Percentiles rank a stretch among this genome's conserved stretches.
phyloP scores from a whole-genome alignment of 805 yeast species.

The Blastobotrys attinorum region DNA sequence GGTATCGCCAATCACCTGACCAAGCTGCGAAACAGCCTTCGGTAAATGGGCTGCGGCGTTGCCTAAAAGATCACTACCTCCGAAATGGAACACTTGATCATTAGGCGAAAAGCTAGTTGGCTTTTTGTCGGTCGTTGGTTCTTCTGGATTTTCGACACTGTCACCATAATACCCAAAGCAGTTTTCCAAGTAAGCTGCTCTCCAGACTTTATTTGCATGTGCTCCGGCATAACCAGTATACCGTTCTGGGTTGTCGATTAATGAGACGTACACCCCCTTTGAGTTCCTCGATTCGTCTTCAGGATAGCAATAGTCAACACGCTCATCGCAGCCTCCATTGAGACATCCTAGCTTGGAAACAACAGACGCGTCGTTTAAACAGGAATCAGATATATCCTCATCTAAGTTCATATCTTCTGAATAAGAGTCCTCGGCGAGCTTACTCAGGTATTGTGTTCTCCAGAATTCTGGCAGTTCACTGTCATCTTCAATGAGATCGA shows the following conservation, averaged over 20 bases:
- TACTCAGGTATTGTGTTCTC: slow-evolving; percentile 65
- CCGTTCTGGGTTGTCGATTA: slow-evolving; percentile 86
- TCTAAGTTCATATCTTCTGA: slow-evolving; percentile 8
- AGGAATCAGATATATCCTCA: slow-evolving; percentile 4
- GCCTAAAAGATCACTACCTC: slow-evolving; percentile 1
- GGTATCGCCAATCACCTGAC: slow-evolving; percentile 15
- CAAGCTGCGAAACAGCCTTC: slow-evolving; percentile 13
- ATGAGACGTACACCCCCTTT: slow-evolving; percentile 65
- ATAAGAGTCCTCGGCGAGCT: slow-evolving; percentile 33
- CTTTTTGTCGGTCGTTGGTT: not conserved
- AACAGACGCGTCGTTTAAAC: slow-evolving; percentile 20
- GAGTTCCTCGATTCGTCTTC: slow-evolving; percentile 32
- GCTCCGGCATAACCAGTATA: slow-evolving; percentile 95
- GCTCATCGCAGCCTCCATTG: slow-evolving; percentile 30
- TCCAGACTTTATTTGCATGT: slow-evolving; percentile 89
- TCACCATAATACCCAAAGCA: slow-evolving; percentile 53
- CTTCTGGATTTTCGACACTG: slow-evolving; percentile 2
- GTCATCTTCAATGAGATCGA: slow-evolving; percentile 73
- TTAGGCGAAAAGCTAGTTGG: not conserved
- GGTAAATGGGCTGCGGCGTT: slow-evolving; percentile 2
- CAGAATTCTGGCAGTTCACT: slow-evolving; percentile 62
- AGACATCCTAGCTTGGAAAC: slow-evolving; percentile 13
- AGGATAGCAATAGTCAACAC: slow-evolving; percentile 32
- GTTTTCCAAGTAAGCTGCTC: slow-evolving; percentile 83
- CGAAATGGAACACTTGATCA: slow-evolving; percentile 2